Evolutionary conservation across 495 filamentous ascomycete genomes (phyloP), one percentile per base, ranked within the genome.

Genomic region (Platismatia glauca): DNA sequence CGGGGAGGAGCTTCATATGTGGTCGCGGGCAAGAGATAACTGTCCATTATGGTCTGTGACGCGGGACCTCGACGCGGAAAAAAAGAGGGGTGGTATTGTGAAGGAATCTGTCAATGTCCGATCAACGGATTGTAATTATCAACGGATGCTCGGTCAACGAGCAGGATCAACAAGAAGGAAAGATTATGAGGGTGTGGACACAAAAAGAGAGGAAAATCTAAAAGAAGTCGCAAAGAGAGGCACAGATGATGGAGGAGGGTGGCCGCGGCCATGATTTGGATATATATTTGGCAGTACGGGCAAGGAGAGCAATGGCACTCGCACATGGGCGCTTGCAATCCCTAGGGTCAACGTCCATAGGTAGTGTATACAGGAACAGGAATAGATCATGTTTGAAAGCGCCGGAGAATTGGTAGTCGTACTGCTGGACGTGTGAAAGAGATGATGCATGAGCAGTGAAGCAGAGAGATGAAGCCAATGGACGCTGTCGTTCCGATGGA

Each of bases 1-100:
- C 78, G 83, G 70, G 82, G 80, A 63, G 82, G 83, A 65, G 86
- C 82, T 72, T 76, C 73, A 73, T 82, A 86, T 44, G 78, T 81
- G 65, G 77, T 82, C 70, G 82, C 74, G 63, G 83, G 80, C 67
- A 87, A 78, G 69, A 82, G 69, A 71, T 79, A 72, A 80, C 82
- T 70, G 70, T 80, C 81, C 89, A 90, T 82, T 65, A 76, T 76
- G 71, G 64, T 66, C 58, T 65, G 46, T 37, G 46, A 38, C 38
- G 55, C 18, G 12, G 12, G 27, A 33, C 50, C 29, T 6, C 20
- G 7, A 53, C 18, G 50, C 13, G 7, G 7, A 29, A 53, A 31
- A 53, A 58, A 20, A 1, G 50, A 53, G 29, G 50, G 29, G 59
- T 53, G 67, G 64, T 60, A 66, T 63, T 60, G 34, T 48, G 64